Conservation (phyloP, 192 early-diverging fungal genomes). For the Coemansia sp. region DNA sequence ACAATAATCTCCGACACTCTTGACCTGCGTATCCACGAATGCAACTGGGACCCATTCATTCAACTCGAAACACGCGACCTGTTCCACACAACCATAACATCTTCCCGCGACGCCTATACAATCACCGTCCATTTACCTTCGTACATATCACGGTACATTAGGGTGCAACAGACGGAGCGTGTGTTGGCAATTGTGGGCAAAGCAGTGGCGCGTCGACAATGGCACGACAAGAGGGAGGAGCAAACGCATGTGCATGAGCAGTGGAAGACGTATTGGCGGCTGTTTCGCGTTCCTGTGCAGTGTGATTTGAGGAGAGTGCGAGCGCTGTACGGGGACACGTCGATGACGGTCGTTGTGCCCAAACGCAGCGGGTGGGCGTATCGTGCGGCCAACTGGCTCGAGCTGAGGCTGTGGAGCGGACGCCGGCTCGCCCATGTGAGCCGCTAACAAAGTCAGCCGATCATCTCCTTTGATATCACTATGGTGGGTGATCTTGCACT, state of each 20-base stretch:
- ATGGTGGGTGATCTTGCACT: background rate
- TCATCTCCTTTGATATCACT: background rate
- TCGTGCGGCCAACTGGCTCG: slow-evolving; percentile 15
- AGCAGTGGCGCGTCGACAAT: slow-evolving; percentile 35
- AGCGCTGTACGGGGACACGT: slow-evolving; percentile 22
- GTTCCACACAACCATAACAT: slow-evolving; percentile 31
- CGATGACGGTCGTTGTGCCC: slow-evolving; percentile 25
- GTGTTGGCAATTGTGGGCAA: slow-evolving; percentile 38
- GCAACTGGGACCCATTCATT: slow-evolving; percentile 39
- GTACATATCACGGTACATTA: slow-evolving; percentile 37
- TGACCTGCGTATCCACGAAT: slow-evolving; percentile 19
- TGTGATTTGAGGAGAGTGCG: slow-evolving; percentile 14
- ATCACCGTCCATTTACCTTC: slow-evolving; percentile 22
- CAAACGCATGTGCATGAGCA: slow-evolving; percentile 27
- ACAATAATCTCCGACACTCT: slow-evolving; percentile 10
- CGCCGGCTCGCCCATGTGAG: background rate
- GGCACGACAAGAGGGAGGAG: slow-evolving; percentile 12
- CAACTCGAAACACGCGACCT: slow-evolving; percentile 18
- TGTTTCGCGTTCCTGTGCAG: slow-evolving; percentile 27
- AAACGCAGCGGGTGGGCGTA: slow-evolving; percentile 4
- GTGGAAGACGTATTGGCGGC: slow-evolving; percentile 41
- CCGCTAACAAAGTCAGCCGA: slow-evolving; percentile 1
- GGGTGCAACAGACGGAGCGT: slow-evolving; percentile 21
- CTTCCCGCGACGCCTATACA: slow-evolving; percentile 13
- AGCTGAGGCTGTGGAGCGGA: slow-evolving; percentile 13